Evolutionary conservation across 1,139 yeast genomes (phyloP), one percentile per base, ranked within the genome.

Genomic region (Trichomonascaceae sp.): DNA sequence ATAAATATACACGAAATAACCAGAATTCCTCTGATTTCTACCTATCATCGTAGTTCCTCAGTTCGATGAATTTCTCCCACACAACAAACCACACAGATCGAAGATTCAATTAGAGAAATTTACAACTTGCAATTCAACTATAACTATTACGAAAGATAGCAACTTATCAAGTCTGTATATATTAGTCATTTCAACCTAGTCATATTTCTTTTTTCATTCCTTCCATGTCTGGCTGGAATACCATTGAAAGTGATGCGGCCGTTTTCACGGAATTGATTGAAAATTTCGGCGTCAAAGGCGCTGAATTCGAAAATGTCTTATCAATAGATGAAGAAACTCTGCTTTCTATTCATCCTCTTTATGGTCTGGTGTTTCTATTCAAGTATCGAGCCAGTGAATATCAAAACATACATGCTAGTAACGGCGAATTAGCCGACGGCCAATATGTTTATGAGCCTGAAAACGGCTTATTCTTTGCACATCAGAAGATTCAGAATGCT

Each of bases 181-280:
- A n/a, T n/a, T n/a, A n/a, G n/a, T n/a, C n/a, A n/a, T n/a, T n/a
- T n/a, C n/a, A n/a, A n/a, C n/a, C 32, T 27, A 27, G 5, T 27
- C 5, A 27, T 27, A 7, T 27, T 27, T 2, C 32, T 27, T 27
- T 2, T 5, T 27, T 27, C 24, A 2, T 27, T 27, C 10, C 5
- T 27, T 13, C 12, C 47, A 58, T 57, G 61, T 62, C 69, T 12
- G 69, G 83, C 12, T 84, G 90, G 89, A 83, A 83, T 62, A 82
- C 87, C 1, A 82, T 84, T 22, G 89, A 83, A 63, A 81, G 86
- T 3, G 90, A 84, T 67, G 87, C 87, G 0, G 87, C 87, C n/a
- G 83, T 84, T 8, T 85, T 84, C 68, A 80, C 87, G 1, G 85
- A 84, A 60, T 73, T 84, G 24, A 80, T 82, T 24, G 84, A 81